Evolutionary conservation across 129 eudicot genomes (phyloP).

Genomic region (Scalesia atractyloides): DNA sequence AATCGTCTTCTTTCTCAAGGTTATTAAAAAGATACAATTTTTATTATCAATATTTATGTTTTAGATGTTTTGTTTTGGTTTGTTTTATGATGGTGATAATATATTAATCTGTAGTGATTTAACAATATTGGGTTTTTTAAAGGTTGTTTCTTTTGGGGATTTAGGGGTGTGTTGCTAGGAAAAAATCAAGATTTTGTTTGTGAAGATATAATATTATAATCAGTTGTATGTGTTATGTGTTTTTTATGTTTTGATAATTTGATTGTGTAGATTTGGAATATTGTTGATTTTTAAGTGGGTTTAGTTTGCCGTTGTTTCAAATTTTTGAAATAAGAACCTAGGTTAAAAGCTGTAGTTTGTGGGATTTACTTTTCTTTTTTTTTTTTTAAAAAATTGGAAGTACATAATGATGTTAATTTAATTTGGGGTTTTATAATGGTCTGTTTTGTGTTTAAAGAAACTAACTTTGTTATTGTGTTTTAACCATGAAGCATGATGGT

Average conservation of each 20-base stretch:
- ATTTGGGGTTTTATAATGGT: not conserved
- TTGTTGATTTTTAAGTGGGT: constrained; percentile 12
- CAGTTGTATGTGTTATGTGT: not conserved
- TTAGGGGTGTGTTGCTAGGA: not conserved
- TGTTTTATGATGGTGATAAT: not conserved
- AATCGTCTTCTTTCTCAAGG: constrained; percentile 88
- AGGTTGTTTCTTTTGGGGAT: constrained; percentile 18
- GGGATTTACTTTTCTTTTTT: not conserved
- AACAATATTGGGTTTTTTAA: not conserved
- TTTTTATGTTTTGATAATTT: not conserved
- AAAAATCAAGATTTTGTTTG: not conserved
- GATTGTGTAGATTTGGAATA: constrained; percentile 16
- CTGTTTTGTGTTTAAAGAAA: constrained; percentile 3
- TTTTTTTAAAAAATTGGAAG: not conserved
- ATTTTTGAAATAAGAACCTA: not conserved
- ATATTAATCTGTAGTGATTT: not conserved
- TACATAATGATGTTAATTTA: not conserved
- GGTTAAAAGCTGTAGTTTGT: constrained; percentile 6
- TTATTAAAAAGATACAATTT: not conserved
- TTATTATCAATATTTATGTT: not conserved
- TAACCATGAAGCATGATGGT: not conserved
- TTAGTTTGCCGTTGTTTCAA: constrained; percentile 1
- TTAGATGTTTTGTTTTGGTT: not conserved
- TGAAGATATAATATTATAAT: not conserved
- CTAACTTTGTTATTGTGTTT: not conserved